These are phyloP conservation scores for Claviceps quebecensis DNA, from an alignment of 2,329 filamentous ascomycete genomes.

Conservation along the genomic window DNA sequence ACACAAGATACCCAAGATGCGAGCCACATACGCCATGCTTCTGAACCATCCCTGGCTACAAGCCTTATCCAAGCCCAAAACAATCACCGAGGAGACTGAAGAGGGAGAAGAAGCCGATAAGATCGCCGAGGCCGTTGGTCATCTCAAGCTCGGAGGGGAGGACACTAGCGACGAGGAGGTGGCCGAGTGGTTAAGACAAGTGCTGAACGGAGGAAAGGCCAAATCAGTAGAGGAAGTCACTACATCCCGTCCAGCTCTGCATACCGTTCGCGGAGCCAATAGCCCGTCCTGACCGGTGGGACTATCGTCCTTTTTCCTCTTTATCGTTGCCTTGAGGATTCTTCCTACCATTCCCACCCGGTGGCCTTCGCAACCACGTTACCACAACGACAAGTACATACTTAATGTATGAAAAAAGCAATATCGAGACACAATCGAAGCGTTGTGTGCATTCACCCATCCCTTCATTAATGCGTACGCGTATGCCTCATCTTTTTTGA, in stretches of 20 bases:
- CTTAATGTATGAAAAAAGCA: no score
- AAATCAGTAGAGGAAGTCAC: conserved; percentile 34
- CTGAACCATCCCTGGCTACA: conserved; percentile 82
- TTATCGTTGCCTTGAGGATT: not conserved
- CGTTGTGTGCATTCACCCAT: no score
- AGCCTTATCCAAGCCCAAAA: conserved; percentile 59
- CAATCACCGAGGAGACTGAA: conserved; percentile 56
- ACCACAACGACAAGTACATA: no score
- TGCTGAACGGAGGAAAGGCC: conserved; percentile 43
- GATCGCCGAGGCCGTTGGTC: conserved; percentile 29
- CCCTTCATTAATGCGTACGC: no score
- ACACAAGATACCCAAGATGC: conserved; percentile 79
- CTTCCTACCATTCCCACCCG: not conserved
- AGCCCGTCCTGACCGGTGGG: conserved; percentile 19
- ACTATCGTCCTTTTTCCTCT: not conserved
- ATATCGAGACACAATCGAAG: no score
- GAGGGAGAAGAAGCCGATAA: conserved; percentile 38
- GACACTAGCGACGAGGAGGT: conserved; percentile 61
- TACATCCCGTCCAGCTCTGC: conserved; percentile 63
- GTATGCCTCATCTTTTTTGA: no score
- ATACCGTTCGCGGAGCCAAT: conserved; percentile 48
- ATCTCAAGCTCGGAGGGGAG: conserved; percentile 25
- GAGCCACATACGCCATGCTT: conserved; percentile 88
- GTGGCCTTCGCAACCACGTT: no score
- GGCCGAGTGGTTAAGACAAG: conserved; percentile 65